Evolutionary conservation across 2,329 filamentous ascomycete species (phyloP).

Genomic region (Uncinocarpus reesii): DNA sequence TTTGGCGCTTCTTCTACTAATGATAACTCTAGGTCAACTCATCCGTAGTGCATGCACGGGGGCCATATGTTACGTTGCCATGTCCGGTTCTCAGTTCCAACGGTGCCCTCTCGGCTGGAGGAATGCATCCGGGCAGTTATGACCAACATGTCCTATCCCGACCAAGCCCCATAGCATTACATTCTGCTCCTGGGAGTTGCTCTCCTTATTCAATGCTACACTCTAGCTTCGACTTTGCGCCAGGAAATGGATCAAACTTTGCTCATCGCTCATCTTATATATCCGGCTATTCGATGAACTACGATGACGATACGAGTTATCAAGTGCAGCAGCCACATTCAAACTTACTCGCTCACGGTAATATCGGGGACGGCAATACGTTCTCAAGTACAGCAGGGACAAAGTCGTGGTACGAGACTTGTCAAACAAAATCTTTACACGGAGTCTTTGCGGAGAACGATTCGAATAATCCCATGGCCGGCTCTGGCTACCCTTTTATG

Average conservation of each 20-base stretch:
- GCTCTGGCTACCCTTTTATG: conserved; percentile 23
- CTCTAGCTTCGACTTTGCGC: conserved; percentile 23
- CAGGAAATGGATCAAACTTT: conserved; percentile 1
- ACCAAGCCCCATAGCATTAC: not conserved
- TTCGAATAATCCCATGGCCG: not conserved
- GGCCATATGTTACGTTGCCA: conserved; percentile 21
- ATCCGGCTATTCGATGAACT: conserved; percentile 23
- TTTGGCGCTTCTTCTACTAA: not conserved
- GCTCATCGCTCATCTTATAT: conserved; percentile 18
- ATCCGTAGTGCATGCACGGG: conserved; percentile 22
- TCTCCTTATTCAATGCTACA: conserved; percentile 12
- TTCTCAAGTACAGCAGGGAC: not conserved
- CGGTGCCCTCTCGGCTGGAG: not conserved
- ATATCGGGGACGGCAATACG: conserved; percentile 19
- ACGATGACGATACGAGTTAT: conserved; percentile 31
- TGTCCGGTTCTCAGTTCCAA: conserved; percentile 21
- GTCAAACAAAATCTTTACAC: not conserved
- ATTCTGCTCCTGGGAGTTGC: not conserved
- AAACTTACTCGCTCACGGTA: conserved; percentile 29
- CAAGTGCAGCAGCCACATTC: conserved; percentile 24
- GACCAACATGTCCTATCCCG: not conserved
- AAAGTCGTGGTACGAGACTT: conserved; percentile 9
- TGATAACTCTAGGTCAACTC: conserved; percentile 26
- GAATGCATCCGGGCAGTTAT: conserved; percentile 1
- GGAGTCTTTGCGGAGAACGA: conserved; percentile 8